Conservation (phyloP, 371 early-diverging fungal species). For the Circinella minor region DNA sequence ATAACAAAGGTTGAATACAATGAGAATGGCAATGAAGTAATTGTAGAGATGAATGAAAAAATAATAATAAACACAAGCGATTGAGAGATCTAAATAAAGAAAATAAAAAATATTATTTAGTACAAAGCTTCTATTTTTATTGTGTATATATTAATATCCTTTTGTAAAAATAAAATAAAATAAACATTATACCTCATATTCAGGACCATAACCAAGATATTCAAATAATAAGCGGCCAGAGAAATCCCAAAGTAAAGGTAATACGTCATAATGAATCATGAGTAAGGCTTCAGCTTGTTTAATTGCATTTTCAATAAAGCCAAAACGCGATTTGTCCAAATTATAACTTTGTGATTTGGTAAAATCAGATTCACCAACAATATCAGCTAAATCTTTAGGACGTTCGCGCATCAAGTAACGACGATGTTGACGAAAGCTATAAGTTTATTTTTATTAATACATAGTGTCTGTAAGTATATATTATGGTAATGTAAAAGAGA, state of each 20-base stretch:
- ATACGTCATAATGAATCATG: conserved; percentile 68
- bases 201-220: conserved; percentile 63
- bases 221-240: conserved; percentile 59
- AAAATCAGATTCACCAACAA: conserved; percentile 77
- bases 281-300: conserved; percentile 69
- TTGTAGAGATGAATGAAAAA: conserved; percentile 64
- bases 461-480: too few relatives aligned
- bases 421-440: conserved; percentile 75
- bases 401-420: conserved; percentile 69
- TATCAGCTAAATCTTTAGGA: conserved; percentile 66
- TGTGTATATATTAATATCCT: too few relatives aligned
- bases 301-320: conserved; percentile 66
- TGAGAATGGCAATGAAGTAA: conserved; percentile 80
- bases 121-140: too few relatives aligned
- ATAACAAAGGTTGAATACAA: conserved; percentile 94
- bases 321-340: conserved; percentile 85
- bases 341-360: conserved; percentile 87
- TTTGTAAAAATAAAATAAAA: too few relatives aligned
- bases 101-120: too few relatives aligned
- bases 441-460: background rate
- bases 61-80: conserved; percentile 79
- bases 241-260: conserved; percentile 79
- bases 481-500: too few relatives aligned
- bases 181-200: conserved; percentile 68
- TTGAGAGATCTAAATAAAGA: conserved; percentile 69